Base-by-base conservation (phyloP, 139 green algal species). In the Haematococcus sp. region DNA sequence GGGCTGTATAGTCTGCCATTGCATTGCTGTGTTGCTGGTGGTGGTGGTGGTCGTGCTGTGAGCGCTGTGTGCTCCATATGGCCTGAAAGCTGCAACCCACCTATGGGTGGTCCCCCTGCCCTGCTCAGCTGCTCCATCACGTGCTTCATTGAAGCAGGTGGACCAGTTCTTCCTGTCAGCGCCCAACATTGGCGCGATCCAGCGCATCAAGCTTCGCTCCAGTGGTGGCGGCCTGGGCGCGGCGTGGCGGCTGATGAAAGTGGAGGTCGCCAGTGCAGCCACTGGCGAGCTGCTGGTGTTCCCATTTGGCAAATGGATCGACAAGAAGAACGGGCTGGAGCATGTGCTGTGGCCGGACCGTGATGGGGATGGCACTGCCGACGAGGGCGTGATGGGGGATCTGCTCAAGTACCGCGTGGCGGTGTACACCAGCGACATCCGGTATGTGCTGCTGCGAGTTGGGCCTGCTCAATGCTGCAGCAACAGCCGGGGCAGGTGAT, bases 101-200 rank as follows among this genome's bases (percentile, higher is more conserved):
- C n/a, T n/a, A n/a, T n/a, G n/a, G n/a, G n/a, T n/a, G n/a, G n/a
- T n/a, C n/a, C n/a, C n/a, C n/a, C n/a, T n/a, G 7, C 40, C 40
- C 40, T 49, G 40, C 7, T 49, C 40, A 19, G 40, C 40, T 49
- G 7, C 11, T 11, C 40, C 40, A 49, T 49, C 40, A 7, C 7
- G 40, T 11, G 11, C 40, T 49, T 49, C 40, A 49, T 49, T 11
- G 40, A n/a, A 19, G 40, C 74, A 85, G 75, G 75, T 75, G 40
- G 80, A 86, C 61, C 76, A 70, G 49, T 86, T 86, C 68, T 76
- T 86, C 63, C 1, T 82, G 20, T n/a, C 75, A 27, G 65, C 51
- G 5, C 67, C 46, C 33, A 85, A 92, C 77, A 68, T 90, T 20
- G 87, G 87, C 5, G 40, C 54, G 5, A 81, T 91, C 43, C 71